phyloP scores from a whole-genome alignment of 2,329 filamentous ascomycete genomes.

The Dactylella cylindrospora region DNA sequence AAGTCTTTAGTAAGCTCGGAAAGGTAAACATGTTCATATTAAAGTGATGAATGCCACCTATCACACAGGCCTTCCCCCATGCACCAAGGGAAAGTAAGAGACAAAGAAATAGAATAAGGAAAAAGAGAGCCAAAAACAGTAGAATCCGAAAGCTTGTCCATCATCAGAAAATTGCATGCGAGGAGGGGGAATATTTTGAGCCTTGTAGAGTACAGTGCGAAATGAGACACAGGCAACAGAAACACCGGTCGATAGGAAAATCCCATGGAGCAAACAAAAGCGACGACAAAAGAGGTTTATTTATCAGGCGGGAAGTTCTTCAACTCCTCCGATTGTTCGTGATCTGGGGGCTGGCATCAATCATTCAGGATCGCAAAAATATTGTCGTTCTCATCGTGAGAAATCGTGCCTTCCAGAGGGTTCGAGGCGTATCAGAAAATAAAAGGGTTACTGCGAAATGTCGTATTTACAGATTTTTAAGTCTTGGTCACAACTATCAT shows the following conservation, averaged over 20 bases:
- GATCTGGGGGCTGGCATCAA: constrained; percentile 21
- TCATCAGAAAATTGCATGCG: constrained; percentile 13
- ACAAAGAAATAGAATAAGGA: not conserved
- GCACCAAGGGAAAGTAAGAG: not conserved
- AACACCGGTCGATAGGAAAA: constrained; percentile 31
- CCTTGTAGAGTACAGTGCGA: constrained; percentile 39
- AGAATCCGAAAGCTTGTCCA: not conserved
- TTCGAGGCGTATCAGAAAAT: constrained; percentile 3
- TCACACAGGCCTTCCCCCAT: constrained; percentile 5
- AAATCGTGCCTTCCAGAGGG: constrained; percentile 19
- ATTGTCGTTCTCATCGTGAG: constrained; percentile 37
- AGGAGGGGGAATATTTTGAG: constrained; percentile 24
- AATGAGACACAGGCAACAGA: constrained; percentile 7
- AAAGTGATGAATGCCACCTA: constrained; percentile 7
- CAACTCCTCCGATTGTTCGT: constrained; percentile 15
- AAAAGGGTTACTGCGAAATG: constrained; percentile 15
- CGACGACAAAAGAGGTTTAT: constrained; percentile 6
- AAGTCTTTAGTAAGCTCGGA: too few relatives aligned
- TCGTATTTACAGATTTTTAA: constrained; percentile 11
- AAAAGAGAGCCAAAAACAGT: not conserved
- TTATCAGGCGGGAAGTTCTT: constrained; percentile 16
- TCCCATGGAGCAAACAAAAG: constrained; percentile 23
- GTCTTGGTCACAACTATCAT: constrained; percentile 29
- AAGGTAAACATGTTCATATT: too few relatives aligned
- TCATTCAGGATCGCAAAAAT: constrained; percentile 28